Evolutionary conservation across 805 yeast species (phyloP).

Genomic region (Barnettozyma californica): DNA sequence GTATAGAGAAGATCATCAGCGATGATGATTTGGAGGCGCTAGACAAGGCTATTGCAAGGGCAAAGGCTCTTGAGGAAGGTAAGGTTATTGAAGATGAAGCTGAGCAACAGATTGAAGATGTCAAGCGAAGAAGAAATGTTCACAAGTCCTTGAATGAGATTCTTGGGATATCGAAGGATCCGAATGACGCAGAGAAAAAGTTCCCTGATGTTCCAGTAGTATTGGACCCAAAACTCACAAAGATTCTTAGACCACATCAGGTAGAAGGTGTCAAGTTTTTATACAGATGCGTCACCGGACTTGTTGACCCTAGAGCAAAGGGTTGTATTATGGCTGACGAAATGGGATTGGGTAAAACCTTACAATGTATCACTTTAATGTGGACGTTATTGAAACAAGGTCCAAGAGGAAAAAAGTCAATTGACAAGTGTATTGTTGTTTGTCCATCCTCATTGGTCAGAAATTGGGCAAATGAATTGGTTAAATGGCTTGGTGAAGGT

Average conservation of each 20-base stretch:
- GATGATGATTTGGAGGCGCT: slow-evolving; percentile 25
- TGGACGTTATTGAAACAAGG: slow-evolving; percentile 91
- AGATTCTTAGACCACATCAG: slow-evolving; percentile 90
- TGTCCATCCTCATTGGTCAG: slow-evolving; percentile 93
- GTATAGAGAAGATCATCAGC: slow-evolving; percentile 52
- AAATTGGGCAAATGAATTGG: slow-evolving; percentile 95
- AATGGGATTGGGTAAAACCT: slow-evolving; percentile 91
- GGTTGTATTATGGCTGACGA: slow-evolving; percentile 99
- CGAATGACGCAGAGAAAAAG: slow-evolving; percentile 43
- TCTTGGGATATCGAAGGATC: slow-evolving; percentile 58
- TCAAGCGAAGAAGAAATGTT: slow-evolving; percentile 34
- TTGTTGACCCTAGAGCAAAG: slow-evolving; percentile 74
- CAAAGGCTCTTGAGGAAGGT: slow-evolving; percentile 26
- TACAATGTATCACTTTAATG: slow-evolving; percentile 83
- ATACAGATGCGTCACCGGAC: slow-evolving; percentile 86
- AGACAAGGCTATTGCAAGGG: slow-evolving; percentile 28
- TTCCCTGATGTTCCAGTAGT: slow-evolving; percentile 92
- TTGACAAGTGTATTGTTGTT: slow-evolving; percentile 85
- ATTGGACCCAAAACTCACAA: slow-evolving; percentile 82
- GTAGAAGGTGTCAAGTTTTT: slow-evolving; percentile 91
- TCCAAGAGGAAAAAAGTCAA: slow-evolving; percentile 75
- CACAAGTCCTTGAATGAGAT: slow-evolving; percentile 76
- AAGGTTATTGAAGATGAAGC: slow-evolving; percentile 13
- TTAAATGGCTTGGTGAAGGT: slow-evolving; percentile 95
- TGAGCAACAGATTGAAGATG: slow-evolving; percentile 18